Evolutionary conservation across 345 rosid genomes (phyloP), one percentile per base, ranked within the genome.

Genomic region (Cardamine chenopodiifolia): DNA sequence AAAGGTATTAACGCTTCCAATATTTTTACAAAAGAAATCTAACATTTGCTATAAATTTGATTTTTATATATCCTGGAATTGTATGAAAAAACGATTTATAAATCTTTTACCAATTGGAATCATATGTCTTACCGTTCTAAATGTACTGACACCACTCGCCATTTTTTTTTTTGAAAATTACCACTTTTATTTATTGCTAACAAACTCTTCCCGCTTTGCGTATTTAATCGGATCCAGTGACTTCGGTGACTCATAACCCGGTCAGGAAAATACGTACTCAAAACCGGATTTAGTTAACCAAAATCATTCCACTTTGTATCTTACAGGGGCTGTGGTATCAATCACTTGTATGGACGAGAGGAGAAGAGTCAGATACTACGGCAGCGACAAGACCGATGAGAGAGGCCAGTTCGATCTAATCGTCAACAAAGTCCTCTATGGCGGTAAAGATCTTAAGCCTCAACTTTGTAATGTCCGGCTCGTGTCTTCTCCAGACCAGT

Each of bases 291-390:
- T n/a, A n/a, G n/a, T n/a, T 44, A 13, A 42, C 19, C 23, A 57
- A 68, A 67, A 47, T n/a, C 4, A 14, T 34, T 49, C 37, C n/a
- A 19, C 18, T 37, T 26, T 37, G 62, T 61, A 25, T 48, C 2
- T 62, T 68, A 31, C 78, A 90, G 98, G 90, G 23, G 75, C 82
- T 20, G 84, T 49, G 65, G 93, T 90, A 29, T 85, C 90, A 4
- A 68, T 87, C 4, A 85, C 89, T 8, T 90, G 98, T 74, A 75
- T 82, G 86, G 98, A 89, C 64, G 88, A 88, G 7, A 84, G 98
- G 56, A 75, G 61, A n/a, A 85, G 88, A 68, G 83, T 88, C 8
- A 59, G 79, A 66, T 82, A 79, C 70, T 93, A 83, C 53, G 87
- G 68, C 9, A 85, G 97, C 48, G 98, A 93, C 37, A 50, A 50